phyloP scores from a whole-genome alignment of 2,329 filamentous ascomycete species.

The Fusarium avenaceum region DNA sequence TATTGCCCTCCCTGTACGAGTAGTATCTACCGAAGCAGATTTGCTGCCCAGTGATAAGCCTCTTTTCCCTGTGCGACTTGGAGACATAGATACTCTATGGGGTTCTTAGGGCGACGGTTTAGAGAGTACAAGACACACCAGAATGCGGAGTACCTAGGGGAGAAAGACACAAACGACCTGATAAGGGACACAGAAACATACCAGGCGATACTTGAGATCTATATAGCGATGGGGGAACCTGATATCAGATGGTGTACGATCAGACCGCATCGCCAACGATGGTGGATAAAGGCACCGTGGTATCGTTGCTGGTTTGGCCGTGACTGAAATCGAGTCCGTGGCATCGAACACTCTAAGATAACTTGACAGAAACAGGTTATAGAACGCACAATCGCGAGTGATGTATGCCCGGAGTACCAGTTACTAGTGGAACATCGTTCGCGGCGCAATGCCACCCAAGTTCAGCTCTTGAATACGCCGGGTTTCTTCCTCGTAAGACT shows the following conservation, averaged over 20 bases:
- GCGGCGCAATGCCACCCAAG: conserved; percentile 16
- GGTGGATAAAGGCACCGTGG: conserved; percentile 2
- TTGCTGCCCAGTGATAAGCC: conserved; percentile 16
- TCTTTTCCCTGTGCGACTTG: conserved; percentile 23
- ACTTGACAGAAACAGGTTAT: neutral
- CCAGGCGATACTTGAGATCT: neutral
- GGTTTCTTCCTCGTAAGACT: neutral
- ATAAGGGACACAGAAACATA: conserved; percentile 13
- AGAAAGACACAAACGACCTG: conserved; percentile 9
- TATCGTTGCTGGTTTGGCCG: neutral
- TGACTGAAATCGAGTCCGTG: conserved; percentile 25
- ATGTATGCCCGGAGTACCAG: conserved; percentile 9
- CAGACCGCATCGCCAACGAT: conserved; percentile 7
- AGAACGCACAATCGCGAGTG: conserved; percentile 2
- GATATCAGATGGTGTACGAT: conserved; percentile 20
- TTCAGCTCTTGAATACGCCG: neutral
- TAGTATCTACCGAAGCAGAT: conserved; percentile 38
- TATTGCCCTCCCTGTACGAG: conserved; percentile 5
- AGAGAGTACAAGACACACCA: conserved; percentile 3
- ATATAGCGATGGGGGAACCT: conserved; percentile 3
- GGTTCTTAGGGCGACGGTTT: conserved; percentile 1
- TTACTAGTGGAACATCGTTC: conserved; percentile 25
- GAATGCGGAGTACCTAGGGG: neutral
- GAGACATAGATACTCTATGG: neutral
- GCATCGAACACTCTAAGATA: conserved; percentile 4